Percentiles rank a stretch among this genome's conserved stretches.
phyloP scores from a whole-genome alignment of 1,284 basidiomycete genomes.

The Lentinus polychrous region DNA sequence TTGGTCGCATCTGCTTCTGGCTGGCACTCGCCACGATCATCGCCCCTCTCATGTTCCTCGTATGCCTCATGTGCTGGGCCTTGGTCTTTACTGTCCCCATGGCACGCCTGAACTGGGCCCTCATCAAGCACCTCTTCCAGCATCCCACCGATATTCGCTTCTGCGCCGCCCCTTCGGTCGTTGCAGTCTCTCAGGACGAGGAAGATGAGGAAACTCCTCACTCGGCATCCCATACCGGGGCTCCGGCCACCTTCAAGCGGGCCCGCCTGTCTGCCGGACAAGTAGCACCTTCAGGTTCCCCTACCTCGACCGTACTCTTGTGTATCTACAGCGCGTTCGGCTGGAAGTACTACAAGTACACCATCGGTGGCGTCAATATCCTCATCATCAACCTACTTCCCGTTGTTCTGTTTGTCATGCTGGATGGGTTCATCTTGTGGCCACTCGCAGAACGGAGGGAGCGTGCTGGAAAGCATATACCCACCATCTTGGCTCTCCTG shows the following conservation, averaged over 20 bases:
- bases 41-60: conserved; percentile 82
- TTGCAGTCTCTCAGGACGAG: conserved; percentile 25
- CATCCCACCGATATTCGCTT: conserved; percentile 89
- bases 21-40: conserved; percentile 69
- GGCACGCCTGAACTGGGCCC: conserved; percentile 94
- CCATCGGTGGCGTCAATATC: conserved; percentile 97
- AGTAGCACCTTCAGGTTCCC: conserved; percentile 65
- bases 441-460: conserved; percentile 59
- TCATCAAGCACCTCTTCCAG: conserved; percentile 78
- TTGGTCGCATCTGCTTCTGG: conserved; percentile 82
- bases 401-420: conserved; percentile 91
- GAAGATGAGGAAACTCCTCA: conserved; percentile 11
- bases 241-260: conserved; percentile 38
- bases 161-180: conserved; percentile 68
- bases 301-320: conserved; percentile 80
- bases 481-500: conserved; percentile 62
- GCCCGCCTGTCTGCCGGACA: conserved; percentile 62
- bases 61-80: conserved; percentile 89
- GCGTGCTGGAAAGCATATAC: conserved; percentile 48
- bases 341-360: conserved; percentile 97
- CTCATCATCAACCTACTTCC: conserved; percentile 95
- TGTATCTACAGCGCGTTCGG: conserved; percentile 95
- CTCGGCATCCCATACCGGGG: conserved; percentile 13
- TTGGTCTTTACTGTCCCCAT: conserved; percentile 94
- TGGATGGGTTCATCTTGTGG: conserved; percentile 85